A percentile compares a stretch with the other conserved stretches of the same genome.
phyloP scores from a whole-genome alignment of 805 yeast species.

The Candida chilensis region DNA sequence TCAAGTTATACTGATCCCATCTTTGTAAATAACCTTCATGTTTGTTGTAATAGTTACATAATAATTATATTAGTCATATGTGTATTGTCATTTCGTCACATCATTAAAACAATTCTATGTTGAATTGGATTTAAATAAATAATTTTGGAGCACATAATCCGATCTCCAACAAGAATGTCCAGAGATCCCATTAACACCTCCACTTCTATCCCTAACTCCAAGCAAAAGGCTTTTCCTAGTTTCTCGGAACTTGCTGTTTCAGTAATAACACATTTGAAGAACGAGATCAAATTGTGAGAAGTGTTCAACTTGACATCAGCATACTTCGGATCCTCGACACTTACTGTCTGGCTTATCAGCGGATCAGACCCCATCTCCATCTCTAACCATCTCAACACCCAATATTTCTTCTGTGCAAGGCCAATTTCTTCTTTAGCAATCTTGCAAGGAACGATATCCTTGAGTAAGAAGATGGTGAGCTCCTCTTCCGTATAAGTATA shows the following conservation, averaged over 20 bases:
- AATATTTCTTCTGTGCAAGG: constrained; percentile 8
- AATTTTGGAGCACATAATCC: constrained; percentile 33
- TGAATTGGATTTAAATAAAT: constrained; percentile 27
- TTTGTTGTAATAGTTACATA: no score
- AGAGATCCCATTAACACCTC: constrained; percentile 17
- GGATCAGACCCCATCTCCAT: no score
- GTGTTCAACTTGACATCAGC: neutral
- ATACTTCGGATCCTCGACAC: neutral
- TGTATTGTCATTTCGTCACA: constrained; percentile 6
- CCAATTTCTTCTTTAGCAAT: constrained; percentile 8
- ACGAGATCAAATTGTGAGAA: constrained; percentile 5
- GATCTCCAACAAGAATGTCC: constrained; percentile 29
- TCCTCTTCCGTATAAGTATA: no score
- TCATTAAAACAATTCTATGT: constrained; percentile 27
- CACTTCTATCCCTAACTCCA: constrained; percentile 35
- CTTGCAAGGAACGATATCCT: constrained; percentile 8
- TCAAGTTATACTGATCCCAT: constrained; percentile 57
- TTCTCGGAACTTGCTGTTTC: constrained; percentile 14
- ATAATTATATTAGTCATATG: neutral
- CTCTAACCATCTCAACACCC: constrained; percentile 15
- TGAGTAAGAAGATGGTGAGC: no score
- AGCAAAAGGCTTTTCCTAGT: constrained; percentile 35
- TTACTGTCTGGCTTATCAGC: constrained; percentile 4
- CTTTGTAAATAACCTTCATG: no score
- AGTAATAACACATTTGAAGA: constrained; percentile 35